phyloP scores from a whole-genome alignment of 2,329 filamentous ascomycete species.

The Fusarium caatingaense region DNA sequence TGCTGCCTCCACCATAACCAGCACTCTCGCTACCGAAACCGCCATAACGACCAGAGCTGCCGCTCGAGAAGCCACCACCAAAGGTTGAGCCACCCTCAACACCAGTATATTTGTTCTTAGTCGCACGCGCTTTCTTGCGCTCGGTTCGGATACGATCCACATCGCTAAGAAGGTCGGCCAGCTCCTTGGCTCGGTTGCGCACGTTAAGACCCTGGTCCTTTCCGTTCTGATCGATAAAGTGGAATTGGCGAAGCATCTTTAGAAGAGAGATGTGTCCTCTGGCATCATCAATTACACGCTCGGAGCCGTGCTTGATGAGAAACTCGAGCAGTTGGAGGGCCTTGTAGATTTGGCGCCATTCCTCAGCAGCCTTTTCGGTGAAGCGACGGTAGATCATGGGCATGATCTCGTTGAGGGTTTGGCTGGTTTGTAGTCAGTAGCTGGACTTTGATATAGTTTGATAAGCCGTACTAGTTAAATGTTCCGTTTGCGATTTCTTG shows the following conservation, averaged over 20 bases:
- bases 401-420: constrained; percentile 99
- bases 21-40: constrained; percentile 92
- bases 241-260: constrained; percentile 98
- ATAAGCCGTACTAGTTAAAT: constrained; percentile 86
- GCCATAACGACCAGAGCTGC: constrained; percentile 73
- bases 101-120: constrained; percentile 94
- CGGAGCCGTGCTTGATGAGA: constrained; percentile 96
- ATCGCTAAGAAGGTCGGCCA: constrained; percentile 92
- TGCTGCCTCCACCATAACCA: constrained; percentile 65
- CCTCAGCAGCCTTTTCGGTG: constrained; percentile 96
- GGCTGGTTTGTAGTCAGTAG: constrained; percentile 64
- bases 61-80: constrained; percentile 67
- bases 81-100: constrained; percentile 83
- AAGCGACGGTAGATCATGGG: constrained; percentile 99
- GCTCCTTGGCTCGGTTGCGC: constrained; percentile 93
- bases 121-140: constrained; percentile 89
- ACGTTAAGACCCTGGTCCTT: constrained; percentile 99
- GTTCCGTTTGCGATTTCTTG: constrained; percentile 98
- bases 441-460: constrained; percentile 31
- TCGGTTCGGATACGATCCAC: constrained; percentile 86
- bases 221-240: constrained; percentile 94
- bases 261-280: constrained; percentile 93
- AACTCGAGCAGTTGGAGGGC: constrained; percentile 96
- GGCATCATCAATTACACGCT: constrained; percentile 96
- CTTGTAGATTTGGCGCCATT: constrained; percentile 99